These are phyloP conservation scores for Arxiozyma slooffiae DNA, from an alignment of 1,139 yeast genomes.

Conservation along the genomic window DNA sequence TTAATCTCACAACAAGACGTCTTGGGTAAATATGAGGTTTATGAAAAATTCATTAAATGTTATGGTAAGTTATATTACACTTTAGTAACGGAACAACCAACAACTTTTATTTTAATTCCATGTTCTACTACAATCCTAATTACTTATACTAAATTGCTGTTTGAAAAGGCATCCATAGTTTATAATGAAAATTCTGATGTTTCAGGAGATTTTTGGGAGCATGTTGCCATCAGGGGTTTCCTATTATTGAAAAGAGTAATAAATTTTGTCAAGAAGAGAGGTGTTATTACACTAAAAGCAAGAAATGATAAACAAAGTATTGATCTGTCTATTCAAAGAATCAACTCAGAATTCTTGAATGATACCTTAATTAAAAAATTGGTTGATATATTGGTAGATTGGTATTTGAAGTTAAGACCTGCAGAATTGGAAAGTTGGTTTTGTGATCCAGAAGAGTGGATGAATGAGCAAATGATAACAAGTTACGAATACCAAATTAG, in stretches of 20 bases:
- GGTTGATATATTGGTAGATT: conserved; percentile 55
- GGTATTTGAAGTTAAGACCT: conserved; percentile 66
- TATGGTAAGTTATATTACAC: conserved; percentile 68
- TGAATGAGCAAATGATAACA: conserved; percentile 64
- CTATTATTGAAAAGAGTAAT: conserved; percentile 56
- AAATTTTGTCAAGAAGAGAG: conserved; percentile 52
- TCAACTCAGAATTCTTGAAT: conserved; percentile 50
- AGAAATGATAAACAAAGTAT: conserved; percentile 55
- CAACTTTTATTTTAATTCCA: conserved; percentile 63
- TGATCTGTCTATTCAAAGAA: conserved; percentile 42
- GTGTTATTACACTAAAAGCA: conserved; percentile 54
- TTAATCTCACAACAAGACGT: conserved; percentile 47
- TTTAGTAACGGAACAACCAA: conserved; percentile 37
- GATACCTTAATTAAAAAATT: conserved; percentile 46
- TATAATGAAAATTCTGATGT: conserved; percentile 41
- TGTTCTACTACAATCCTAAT: conserved; percentile 50
- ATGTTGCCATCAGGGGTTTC: conserved; percentile 61
- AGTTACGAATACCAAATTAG: conserved; percentile 80
- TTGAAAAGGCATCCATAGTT: conserved; percentile 51
- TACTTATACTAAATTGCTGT: conserved; percentile 48
- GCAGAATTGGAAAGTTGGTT: conserved; percentile 74
- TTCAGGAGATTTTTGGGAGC: conserved; percentile 64
- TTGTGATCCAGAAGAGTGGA: conserved; percentile 87
- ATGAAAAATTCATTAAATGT: conserved; percentile 65
- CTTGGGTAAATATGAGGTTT: conserved; percentile 40